These are phyloP conservation scores for Haplosporangium sp. DNA, from an alignment of 371 early-diverging fungal species.

Conservation along the genomic window DNA sequence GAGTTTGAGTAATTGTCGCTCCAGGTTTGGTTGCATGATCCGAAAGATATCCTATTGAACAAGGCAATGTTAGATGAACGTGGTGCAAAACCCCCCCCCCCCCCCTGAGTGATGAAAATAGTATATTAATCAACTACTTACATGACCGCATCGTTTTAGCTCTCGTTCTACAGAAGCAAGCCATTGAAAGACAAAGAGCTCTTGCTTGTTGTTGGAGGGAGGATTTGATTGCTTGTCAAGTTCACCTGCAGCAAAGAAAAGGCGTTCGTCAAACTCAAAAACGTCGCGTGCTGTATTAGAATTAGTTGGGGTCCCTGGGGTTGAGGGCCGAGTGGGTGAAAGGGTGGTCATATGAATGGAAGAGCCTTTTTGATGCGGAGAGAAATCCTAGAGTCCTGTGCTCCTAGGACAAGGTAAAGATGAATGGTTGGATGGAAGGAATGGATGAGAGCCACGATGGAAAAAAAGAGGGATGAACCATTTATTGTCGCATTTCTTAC, in stretches of 20 bases:
- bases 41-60: constrained; percentile 69
- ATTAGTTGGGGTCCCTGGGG: constrained; percentile 48
- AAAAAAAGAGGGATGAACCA: not conserved
- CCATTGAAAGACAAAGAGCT: constrained; percentile 85
- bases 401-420: not conserved
- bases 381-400: not conserved
- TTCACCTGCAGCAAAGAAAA: constrained; percentile 67
- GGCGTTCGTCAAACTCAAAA: constrained; percentile 71
- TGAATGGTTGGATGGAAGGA: not conserved
- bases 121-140: constrained; percentile 33
- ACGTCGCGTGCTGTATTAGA: constrained; percentile 54
- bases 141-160: constrained; percentile 63
- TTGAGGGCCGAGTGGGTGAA: constrained; percentile 52
- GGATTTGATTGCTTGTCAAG: constrained; percentile 70
- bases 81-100: too few species aligned
- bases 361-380: not conserved
- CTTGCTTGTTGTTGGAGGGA: constrained; percentile 58
- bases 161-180: constrained; percentile 80
- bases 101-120: too few species aligned
- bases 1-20: constrained; percentile 74
- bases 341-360: constrained; percentile 36
- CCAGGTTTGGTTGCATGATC: constrained; percentile 73
- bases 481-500: constrained; percentile 15
- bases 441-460: constrained; percentile 6
- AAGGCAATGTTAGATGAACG: not conserved